Percentiles rank a stretch among this genome's conserved stretches.
Evolutionary conservation across 2,329 filamentous ascomycete genomes (phyloP).

Genomic region (Dothideomycetes sp.): DNA sequence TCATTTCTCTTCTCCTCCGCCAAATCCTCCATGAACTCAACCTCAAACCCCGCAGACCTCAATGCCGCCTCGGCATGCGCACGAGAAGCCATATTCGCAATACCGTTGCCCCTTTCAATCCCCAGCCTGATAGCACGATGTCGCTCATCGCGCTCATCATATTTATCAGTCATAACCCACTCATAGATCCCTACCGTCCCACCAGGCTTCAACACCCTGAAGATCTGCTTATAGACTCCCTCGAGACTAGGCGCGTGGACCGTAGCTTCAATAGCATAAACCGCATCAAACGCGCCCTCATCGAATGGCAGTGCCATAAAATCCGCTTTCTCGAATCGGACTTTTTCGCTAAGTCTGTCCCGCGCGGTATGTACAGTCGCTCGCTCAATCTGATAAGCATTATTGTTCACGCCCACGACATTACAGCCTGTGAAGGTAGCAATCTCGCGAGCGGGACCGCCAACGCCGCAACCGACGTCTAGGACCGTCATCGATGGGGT

Average conservation of each 20-base stretch:
- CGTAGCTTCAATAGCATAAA: slow-evolving; percentile 96
- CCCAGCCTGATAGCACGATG: slow-evolving; percentile 86
- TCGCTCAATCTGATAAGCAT: slow-evolving; percentile 95
- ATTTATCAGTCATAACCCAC: slow-evolving; percentile 95
- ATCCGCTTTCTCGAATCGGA: slow-evolving; percentile 84
- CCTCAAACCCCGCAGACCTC: slow-evolving; percentile 73
- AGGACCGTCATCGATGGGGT: slow-evolving; percentile 82
- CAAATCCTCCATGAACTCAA: slow-evolving; percentile 77
- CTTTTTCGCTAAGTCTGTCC: slow-evolving; percentile 67
- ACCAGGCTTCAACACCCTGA: slow-evolving; percentile 88
- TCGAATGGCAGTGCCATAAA: slow-evolving; percentile 98
- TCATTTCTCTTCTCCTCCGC: slow-evolving; percentile 55
- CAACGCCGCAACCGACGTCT: slow-evolving; percentile 94
- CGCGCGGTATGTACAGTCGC: slow-evolving; percentile 73
- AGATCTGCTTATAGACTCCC: slow-evolving; percentile 89
- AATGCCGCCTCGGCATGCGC: slow-evolving; percentile 73
- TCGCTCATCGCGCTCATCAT: slow-evolving; percentile 75
- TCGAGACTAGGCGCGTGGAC: slow-evolving; percentile 85
- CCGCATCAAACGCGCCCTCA: slow-evolving; percentile 86
- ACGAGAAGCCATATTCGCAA: slow-evolving; percentile 91
- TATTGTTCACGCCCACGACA: slow-evolving; percentile 92
- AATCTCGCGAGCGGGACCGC: slow-evolving; percentile 89
- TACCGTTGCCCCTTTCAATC: slow-evolving; percentile 92
- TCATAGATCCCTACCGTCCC: slow-evolving; percentile 95
- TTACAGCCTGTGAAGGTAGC: slow-evolving; percentile 87